Evolutionary conservation across 2,329 filamentous ascomycete species (phyloP).

Genomic region (Bipolaris cookei): DNA sequence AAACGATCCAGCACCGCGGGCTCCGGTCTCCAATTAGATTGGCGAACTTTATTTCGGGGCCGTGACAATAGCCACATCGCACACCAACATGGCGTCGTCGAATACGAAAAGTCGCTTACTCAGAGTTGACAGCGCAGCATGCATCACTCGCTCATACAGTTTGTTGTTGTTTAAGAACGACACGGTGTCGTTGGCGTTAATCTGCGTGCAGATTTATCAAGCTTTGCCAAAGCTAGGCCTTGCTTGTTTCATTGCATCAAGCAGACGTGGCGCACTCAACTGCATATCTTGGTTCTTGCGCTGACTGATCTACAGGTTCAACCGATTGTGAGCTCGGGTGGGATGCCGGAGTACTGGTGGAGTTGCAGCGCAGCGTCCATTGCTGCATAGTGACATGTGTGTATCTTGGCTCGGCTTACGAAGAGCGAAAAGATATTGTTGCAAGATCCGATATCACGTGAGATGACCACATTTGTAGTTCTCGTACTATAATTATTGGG

Average conservation of each 20-base stretch:
- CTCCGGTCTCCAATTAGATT: not conserved
- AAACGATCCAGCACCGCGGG: constrained; percentile 2
- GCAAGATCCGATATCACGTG: not conserved
- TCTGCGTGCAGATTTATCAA: not conserved
- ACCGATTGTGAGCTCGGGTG: not conserved
- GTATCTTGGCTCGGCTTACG: not conserved
- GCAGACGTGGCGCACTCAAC: not conserved
- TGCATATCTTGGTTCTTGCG: not conserved
- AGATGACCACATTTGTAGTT: too few relatives aligned
- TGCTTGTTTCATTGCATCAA: constrained; percentile 3
- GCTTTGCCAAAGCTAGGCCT: constrained; percentile 7
- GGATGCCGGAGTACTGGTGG: not conserved
- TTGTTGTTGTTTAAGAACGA: not conserved
- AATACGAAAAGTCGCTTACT: not conserved
- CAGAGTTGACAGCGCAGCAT: not conserved
- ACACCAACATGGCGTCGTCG: not conserved
- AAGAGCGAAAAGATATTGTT: not conserved
- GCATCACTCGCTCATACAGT: not conserved
- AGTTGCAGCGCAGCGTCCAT: not conserved
- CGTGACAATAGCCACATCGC: not conserved
- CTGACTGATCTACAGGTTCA: not conserved
- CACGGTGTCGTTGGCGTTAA: not conserved
- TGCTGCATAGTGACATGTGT: not conserved
- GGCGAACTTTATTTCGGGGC: not conserved
- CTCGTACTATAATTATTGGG: not conserved